phyloP scores from a whole-genome alignment of 805 yeast species.

The Schwanniomyces yamadae region DNA sequence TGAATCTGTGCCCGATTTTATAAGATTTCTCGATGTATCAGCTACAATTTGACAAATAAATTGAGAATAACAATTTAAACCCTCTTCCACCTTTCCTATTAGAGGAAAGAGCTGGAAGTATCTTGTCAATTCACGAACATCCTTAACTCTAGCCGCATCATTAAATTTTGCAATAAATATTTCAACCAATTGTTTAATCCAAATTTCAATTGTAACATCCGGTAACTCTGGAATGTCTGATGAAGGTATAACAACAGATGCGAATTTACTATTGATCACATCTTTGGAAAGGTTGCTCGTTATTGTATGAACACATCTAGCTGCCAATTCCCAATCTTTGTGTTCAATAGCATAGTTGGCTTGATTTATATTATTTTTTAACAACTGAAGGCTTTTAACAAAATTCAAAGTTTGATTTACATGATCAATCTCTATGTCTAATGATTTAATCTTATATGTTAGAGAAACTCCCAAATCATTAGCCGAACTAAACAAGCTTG shows the following conservation, averaged over 20 bases:
- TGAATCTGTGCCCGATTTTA: constrained; percentile 35
- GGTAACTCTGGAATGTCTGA: constrained; percentile 85
- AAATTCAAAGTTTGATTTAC: constrained; percentile 62
- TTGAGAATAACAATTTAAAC: constrained; percentile 77
- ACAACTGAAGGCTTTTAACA: constrained; percentile 61
- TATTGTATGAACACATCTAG: constrained; percentile 54
- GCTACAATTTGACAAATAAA: constrained; percentile 85
- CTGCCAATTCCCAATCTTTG: constrained; percentile 75
- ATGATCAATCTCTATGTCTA: constrained; percentile 68
- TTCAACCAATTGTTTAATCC: constrained; percentile 57
- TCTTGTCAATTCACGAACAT: constrained; percentile 69
- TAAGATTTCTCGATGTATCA: constrained; percentile 68
- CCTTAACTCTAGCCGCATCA: constrained; percentile 62
- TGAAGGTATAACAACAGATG: constrained; percentile 80
- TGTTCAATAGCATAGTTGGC: constrained; percentile 68
- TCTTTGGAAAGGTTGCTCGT: constrained; percentile 49
- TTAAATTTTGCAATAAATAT: constrained; percentile 64
- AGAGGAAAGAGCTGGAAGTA: constrained; percentile 87
- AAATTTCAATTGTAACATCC: constrained; percentile 47
- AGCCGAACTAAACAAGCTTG: constrained; percentile 55
- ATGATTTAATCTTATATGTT: constrained; percentile 63
- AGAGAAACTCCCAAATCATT: constrained; percentile 64
- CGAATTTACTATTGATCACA: constrained; percentile 62
- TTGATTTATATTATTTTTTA: constrained; percentile 64
- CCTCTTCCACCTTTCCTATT: constrained; percentile 67